phyloP scores from a whole-genome alignment of 208 protist genomes.

The Leishmania tropica region DNA sequence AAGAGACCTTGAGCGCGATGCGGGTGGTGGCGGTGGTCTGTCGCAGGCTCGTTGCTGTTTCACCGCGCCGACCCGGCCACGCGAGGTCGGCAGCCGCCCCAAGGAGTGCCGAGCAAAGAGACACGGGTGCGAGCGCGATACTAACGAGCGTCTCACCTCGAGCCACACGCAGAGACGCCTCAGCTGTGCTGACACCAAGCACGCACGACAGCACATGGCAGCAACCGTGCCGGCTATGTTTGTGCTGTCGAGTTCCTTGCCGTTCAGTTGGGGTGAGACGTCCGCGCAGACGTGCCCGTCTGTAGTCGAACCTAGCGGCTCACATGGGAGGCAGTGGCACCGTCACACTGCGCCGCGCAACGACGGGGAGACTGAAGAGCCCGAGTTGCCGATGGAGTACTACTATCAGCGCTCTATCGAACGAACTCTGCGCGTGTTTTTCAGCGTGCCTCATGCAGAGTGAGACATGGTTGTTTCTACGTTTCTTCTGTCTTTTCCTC shows the following conservation, averaged over 20 bases:
- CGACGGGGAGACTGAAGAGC: neutral
- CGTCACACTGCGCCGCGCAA: neutral
- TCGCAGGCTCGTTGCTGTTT: neutral
- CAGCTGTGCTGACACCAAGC: neutral
- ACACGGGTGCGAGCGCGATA: neutral
- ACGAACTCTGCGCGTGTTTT: slow-evolving; percentile 44
- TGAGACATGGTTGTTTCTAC: neutral
- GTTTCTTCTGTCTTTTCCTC: neutral
- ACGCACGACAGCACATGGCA: neutral
- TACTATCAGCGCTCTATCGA: slow-evolving; percentile 37
- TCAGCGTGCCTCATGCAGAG: slow-evolving; percentile 7
- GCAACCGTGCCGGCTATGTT: slow-evolving; percentile 1
- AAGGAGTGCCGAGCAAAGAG: neutral
- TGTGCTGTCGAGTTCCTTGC: slow-evolving; percentile 15
- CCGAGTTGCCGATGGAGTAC: slow-evolving; percentile 26
- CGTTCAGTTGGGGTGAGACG: slow-evolving; percentile 2
- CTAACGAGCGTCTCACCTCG: neutral
- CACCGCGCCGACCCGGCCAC: neutral
- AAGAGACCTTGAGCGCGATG: neutral
- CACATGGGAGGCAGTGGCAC: neutral
- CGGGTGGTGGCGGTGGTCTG: neutral
- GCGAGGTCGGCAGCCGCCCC: neutral
- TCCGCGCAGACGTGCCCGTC: slow-evolving; percentile 5
- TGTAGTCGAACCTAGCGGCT: neutral
- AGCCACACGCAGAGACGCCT: neutral